Conservation (phyloP, 345 rosid species). For the Psidium guajava region DNA sequence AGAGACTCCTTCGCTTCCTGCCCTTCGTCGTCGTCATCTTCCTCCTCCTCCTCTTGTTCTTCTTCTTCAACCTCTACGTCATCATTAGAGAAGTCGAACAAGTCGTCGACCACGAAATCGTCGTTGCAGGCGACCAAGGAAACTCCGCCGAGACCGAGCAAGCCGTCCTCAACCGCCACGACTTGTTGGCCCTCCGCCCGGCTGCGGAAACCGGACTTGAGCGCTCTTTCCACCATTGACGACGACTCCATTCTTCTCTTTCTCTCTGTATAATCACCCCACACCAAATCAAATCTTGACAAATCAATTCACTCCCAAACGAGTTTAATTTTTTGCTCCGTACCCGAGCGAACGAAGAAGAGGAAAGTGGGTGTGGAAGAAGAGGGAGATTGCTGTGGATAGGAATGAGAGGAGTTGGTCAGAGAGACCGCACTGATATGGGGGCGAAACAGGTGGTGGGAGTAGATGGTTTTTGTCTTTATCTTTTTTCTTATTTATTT, state of each 20-base stretch:
- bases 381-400: not conserved
- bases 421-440: not conserved
- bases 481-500: not conserved
- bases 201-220: conserved; percentile 3
- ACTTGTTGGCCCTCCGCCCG: not conserved
- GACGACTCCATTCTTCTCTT: not conserved
- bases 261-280: not conserved
- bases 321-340: not conserved
- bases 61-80: conserved; percentile 7
- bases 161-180: not conserved
- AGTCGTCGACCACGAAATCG: conserved; percentile 28
- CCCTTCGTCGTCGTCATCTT: not conserved
- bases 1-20: not conserved
- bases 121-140: conserved; percentile 4
- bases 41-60: not conserved
- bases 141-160: not conserved
- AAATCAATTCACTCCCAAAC: not conserved
- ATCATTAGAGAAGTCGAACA: conserved; percentile 26
- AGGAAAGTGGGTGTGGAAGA: not conserved
- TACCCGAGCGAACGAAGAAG: not conserved
- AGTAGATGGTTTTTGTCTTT: not conserved
- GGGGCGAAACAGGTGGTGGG: not conserved
- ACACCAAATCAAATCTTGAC: not conserved
- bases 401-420: not conserved
- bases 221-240: not conserved